Conservation (phyloP, 345 rosid genomes). For the Hibiscus mutabilis region DNA sequence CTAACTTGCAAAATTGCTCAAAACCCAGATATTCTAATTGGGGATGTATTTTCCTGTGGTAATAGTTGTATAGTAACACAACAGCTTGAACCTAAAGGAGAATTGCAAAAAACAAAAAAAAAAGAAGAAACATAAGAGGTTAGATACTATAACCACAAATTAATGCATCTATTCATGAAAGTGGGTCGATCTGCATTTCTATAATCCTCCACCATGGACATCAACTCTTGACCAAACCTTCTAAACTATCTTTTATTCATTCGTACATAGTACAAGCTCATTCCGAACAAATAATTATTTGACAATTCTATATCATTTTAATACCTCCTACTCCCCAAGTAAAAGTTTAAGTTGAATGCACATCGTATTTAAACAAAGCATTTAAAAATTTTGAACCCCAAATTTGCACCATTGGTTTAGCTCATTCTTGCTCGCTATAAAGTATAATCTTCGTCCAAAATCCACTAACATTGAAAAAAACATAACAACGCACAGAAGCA, state of each 20-base stretch:
- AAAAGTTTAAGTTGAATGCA: no score
- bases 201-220: background rate
- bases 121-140: constrained; percentile 1
- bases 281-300: background rate
- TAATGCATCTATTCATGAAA: background rate
- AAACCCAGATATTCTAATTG: constrained; percentile 42
- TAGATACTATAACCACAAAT: background rate
- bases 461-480: background rate
- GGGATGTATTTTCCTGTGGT: constrained; percentile 50
- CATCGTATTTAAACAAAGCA: no score
- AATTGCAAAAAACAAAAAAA: background rate
- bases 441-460: background rate
- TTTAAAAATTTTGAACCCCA: background rate
- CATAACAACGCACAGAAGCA: background rate
- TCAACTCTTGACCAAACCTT: no score
- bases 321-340: background rate
- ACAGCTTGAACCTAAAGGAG: constrained; percentile 59
- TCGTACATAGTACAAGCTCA: background rate
- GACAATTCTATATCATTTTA: background rate
- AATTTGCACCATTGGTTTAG: background rate
- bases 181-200: background rate
- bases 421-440: background rate
- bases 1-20: constrained; percentile 59
- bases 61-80: constrained; percentile 68
- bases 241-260: background rate